Evolutionary conservation across 1,284 basidiomycete genomes (phyloP).

Genomic region (Cryptococcus sp.): DNA sequence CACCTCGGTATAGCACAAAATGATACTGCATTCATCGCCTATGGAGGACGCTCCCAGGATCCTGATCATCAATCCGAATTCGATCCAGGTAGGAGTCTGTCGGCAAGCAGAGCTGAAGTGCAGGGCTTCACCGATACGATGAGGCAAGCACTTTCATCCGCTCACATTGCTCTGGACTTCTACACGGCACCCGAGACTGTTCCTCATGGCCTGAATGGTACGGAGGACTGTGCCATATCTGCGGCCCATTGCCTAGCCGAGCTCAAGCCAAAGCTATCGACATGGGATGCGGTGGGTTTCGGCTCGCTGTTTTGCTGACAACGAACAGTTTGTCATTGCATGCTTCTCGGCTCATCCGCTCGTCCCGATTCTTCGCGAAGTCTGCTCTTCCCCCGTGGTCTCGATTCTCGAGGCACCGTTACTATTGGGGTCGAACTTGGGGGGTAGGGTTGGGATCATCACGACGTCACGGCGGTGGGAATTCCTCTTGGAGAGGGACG

Average conservation of each 20-base stretch:
- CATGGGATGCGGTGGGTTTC: constrained; percentile 24
- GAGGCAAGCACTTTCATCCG: constrained; percentile 9
- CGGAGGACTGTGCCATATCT: constrained; percentile 45
- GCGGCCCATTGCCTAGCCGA: constrained; percentile 43
- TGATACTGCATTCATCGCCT: neutral
- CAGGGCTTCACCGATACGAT: constrained; percentile 17
- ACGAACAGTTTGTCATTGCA: constrained; percentile 50
- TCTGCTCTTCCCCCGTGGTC: constrained; percentile 44
- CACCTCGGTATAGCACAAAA: no score
- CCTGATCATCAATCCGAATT: constrained; percentile 54
- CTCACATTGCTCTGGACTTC: constrained; percentile 27
- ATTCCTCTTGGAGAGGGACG: constrained; percentile 45
- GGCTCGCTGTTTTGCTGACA: neutral
- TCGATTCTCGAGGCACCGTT: constrained; percentile 54
- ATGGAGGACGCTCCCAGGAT: constrained; percentile 21
- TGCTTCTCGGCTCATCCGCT: constrained; percentile 55
- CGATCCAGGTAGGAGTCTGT: constrained; percentile 35
- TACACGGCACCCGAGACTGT: constrained; percentile 46
- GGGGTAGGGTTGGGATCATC: constrained; percentile 50
- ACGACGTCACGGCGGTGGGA: constrained; percentile 53
- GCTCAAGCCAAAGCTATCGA: constrained; percentile 9
- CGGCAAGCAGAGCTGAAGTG: neutral
- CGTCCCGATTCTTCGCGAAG: constrained; percentile 47
- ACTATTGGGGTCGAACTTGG: constrained; percentile 34
- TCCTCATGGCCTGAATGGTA: constrained; percentile 49